A percentile compares a stretch with the other conserved stretches of the same genome.
Conservation (phyloP, 1,284 basidiomycete species). For the Austroboletus niveus region DNA sequence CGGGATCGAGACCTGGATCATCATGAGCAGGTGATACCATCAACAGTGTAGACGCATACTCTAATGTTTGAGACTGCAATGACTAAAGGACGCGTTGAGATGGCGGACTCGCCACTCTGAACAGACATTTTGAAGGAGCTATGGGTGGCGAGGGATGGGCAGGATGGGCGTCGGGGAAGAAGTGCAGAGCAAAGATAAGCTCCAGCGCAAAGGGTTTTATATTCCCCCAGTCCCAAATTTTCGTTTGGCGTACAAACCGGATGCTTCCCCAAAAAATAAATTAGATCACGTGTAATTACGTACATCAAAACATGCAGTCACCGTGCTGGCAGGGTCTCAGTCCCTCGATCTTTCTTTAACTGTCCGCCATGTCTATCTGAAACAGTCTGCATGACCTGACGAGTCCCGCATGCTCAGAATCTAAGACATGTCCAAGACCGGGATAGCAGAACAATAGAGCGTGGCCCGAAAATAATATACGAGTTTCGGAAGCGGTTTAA, state of each 20-base stretch:
- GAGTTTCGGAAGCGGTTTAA: no score
- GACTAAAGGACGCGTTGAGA: constrained; percentile 63
- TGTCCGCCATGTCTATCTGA: not conserved
- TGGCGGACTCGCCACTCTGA: constrained; percentile 32
- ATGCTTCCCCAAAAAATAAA: constrained; percentile 30
- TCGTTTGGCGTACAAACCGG: constrained; percentile 19
- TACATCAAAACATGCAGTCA: constrained; percentile 8
- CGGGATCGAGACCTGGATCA: constrained; percentile 72
- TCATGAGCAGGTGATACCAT: constrained; percentile 10
- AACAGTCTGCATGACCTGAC: not conserved
- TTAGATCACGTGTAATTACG: constrained; percentile 30
- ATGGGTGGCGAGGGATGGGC: constrained; percentile 3
- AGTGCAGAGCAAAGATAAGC: constrained; percentile 6
- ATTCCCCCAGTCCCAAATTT: constrained; percentile 36
- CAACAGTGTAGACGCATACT: constrained; percentile 46
- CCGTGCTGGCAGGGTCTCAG: not conserved
- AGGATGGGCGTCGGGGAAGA: constrained; percentile 1
- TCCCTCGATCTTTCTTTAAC: not conserved
- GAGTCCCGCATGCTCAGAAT: not conserved
- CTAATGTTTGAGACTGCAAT: constrained; percentile 60
- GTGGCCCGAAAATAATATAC: not conserved
- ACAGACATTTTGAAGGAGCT: constrained; percentile 30
- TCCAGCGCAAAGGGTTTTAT: constrained; percentile 21
- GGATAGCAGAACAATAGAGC: constrained; percentile 3
- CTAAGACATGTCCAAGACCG: not conserved